Conservation (phyloP, 352 stramenopile species). For the Globisporangium barbulae region DNA sequence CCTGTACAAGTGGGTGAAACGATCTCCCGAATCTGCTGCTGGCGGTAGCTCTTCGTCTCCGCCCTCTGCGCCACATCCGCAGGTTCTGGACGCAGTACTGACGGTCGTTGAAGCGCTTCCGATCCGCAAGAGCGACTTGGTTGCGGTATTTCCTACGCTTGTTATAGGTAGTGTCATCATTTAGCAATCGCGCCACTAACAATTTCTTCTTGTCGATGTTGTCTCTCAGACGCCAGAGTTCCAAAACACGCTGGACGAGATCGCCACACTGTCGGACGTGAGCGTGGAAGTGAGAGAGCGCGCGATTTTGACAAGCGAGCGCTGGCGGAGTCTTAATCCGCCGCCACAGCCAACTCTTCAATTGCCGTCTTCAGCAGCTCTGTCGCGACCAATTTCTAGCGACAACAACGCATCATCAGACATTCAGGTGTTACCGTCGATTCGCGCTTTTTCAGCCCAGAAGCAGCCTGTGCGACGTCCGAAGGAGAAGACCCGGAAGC, state of each 20-base stretch:
- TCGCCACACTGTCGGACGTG: constrained; percentile 29
- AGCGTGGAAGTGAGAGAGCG: constrained; percentile 35
- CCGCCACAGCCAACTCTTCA: constrained; percentile 15
- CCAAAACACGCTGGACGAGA: constrained; percentile 27
- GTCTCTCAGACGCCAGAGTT: constrained; percentile 30
- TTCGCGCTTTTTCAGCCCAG: constrained; percentile 40
- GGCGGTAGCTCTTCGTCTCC: constrained; percentile 16
- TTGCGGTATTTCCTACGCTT: constrained; percentile 33
- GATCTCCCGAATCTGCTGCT: constrained; percentile 6
- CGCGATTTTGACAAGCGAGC: constrained; percentile 35
- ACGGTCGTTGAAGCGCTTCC: constrained; percentile 48
- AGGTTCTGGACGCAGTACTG: constrained; percentile 67
- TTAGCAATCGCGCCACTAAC: background rate
- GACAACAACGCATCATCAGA: constrained; percentile 12
- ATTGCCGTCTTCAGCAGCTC: constrained; percentile 1
- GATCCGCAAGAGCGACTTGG: constrained; percentile 58
- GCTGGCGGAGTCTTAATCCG: constrained; percentile 43
- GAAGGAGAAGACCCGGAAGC: constrained; percentile 43
- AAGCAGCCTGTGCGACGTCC: constrained; percentile 27
- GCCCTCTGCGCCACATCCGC: constrained; percentile 34
- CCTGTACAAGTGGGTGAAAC: constrained; percentile 61
- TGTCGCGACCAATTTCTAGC: constrained; percentile 13
- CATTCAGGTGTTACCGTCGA: constrained; percentile 27
- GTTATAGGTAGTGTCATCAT: background rate
- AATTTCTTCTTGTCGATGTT: background rate